These are phyloP conservation scores for Vigna unguiculata DNA, from an alignment of 306 rosid species.

Conservation along the genomic window DNA sequence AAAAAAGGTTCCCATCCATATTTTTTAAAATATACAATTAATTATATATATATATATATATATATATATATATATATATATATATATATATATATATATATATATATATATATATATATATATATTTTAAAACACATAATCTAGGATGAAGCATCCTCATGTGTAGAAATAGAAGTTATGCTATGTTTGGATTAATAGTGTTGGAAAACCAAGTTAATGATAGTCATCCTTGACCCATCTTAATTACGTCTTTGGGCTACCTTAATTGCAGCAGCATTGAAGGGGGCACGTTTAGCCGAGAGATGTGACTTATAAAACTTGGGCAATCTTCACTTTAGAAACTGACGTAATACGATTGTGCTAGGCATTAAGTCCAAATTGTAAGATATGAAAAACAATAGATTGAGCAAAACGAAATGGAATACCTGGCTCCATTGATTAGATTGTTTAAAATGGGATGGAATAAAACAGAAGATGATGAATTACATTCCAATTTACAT, in stretches of 20 bases:
- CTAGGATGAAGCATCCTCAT: slow-evolving; percentile 1
- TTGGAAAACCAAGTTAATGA: background rate
- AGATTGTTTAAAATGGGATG: background rate
- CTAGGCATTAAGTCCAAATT: background rate
- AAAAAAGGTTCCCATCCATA: background rate
- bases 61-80: too few species aligned
- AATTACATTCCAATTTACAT: background rate
- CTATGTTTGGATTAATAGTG: background rate
- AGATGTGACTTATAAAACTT: background rate
- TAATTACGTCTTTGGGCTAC: background rate
- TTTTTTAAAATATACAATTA: background rate
- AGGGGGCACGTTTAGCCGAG: background rate
- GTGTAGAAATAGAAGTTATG: slow-evolving; percentile 30
- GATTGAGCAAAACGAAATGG: background rate
- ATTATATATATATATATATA: too few species aligned
- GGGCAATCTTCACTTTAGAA: background rate
- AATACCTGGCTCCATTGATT: background rate
- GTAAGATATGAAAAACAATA: background rate
- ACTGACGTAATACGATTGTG: too few species aligned
- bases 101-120: too few species aligned
- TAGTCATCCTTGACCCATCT: background rate
- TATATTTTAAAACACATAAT: background rate
- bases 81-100: too few species aligned
- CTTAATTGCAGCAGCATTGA: background rate
- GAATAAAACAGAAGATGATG: background rate